Evolutionary conservation across 1,139 yeast species (phyloP).

Genomic region (Pneumocystis oryctolagi): DNA sequence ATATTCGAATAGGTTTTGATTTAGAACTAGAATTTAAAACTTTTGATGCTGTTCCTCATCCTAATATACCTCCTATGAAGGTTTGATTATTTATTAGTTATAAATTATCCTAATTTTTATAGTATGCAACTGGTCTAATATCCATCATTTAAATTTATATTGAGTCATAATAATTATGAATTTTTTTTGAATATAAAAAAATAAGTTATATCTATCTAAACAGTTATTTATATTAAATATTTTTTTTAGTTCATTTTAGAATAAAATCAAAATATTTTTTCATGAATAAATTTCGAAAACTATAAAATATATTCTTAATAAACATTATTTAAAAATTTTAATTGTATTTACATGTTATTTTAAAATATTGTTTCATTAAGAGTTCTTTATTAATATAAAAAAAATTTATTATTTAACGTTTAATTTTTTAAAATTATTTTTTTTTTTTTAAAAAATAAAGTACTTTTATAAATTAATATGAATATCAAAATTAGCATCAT

Average conservation of each 20-base stretch:
- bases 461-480: neutral
- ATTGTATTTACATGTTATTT: neutral
- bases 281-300: neutral
- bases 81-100: neutral
- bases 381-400: neutral
- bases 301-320: neutral
- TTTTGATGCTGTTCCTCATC: slow-evolving; percentile 77
- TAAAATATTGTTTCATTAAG: neutral
- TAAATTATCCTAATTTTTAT: neutral
- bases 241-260: neutral
- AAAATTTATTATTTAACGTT: no score
- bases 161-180: neutral
- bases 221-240: neutral
- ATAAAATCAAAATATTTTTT: neutral
- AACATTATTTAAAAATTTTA: neutral
- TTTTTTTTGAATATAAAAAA: neutral
- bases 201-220: neutral
- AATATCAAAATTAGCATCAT: no score
- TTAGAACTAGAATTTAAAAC: slow-evolving; percentile 40
- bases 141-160: neutral
- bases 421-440: no score
- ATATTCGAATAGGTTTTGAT: slow-evolving; percentile 38
- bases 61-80: slow-evolving; percentile 83
- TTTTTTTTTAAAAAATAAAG: neutral
- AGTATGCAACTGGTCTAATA: neutral